Conservation (phyloP, 768 basidiomycete species). For the Hortiboletus campestris region DNA sequence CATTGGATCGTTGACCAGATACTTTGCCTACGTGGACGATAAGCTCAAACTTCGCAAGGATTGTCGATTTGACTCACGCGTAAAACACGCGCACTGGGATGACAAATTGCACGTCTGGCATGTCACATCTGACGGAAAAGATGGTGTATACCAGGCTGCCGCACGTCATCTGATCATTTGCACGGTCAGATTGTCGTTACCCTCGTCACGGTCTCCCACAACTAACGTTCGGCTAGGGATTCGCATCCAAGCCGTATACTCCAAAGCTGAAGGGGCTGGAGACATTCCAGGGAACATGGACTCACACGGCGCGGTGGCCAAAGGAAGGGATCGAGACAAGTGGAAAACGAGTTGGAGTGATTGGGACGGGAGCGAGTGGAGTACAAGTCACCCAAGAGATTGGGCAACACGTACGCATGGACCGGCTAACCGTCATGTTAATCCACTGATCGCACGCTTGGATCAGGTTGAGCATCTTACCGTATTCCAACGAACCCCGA, state of each 20-base stretch:
- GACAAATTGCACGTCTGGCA: slow-evolving; percentile 7
- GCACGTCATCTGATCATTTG: slow-evolving; percentile 15
- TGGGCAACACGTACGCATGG: slow-evolving; percentile 5
- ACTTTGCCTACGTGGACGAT: slow-evolving; percentile 12
- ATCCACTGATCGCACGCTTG: background rate
- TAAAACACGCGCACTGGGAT: slow-evolving; percentile 14
- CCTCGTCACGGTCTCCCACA: background rate
- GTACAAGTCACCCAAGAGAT: slow-evolving; percentile 18
- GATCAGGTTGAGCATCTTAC: slow-evolving; percentile 5
- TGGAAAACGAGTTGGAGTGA: slow-evolving; percentile 15
- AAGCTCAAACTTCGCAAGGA: slow-evolving; percentile 16
- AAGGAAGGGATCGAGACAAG: slow-evolving; percentile 12
- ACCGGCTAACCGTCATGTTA: background rate
- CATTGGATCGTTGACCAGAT: background rate
- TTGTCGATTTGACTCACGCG: slow-evolving; percentile 10
- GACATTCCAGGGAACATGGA: slow-evolving; percentile 8
- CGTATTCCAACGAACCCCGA: slow-evolving; percentile 19
- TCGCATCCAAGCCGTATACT: slow-evolving; percentile 8
- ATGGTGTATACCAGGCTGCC: slow-evolving; percentile 8
- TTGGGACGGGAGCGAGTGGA: slow-evolving; percentile 17
- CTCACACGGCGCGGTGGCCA: slow-evolving; percentile 15
- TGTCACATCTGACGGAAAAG: slow-evolving; percentile 1
- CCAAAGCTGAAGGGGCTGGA: slow-evolving; percentile 10
- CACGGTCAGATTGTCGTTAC: background rate
- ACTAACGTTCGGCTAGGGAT: slow-evolving; percentile 1